Evolutionary conservation across 1,284 basidiomycete genomes (phyloP).

Genomic region (Pterulicium gracile): DNA sequence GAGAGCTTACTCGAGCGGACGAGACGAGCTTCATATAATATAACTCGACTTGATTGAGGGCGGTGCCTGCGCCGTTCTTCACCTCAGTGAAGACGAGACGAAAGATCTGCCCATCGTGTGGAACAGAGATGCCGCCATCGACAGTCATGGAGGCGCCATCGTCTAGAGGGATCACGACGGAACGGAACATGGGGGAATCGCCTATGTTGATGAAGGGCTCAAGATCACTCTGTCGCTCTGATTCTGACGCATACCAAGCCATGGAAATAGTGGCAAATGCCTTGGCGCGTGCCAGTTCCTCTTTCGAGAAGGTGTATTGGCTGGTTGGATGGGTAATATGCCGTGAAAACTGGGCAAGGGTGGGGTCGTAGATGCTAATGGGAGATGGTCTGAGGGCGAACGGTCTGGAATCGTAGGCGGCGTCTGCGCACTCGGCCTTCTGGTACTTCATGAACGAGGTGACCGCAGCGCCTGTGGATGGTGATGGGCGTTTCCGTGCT

Average conservation of each 20-base stretch:
- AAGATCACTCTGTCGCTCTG: neutral
- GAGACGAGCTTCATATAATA: neutral
- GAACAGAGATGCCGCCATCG: neutral
- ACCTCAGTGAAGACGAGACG: neutral
- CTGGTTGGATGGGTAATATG: neutral
- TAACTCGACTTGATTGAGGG: neutral
- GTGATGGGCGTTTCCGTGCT: neutral
- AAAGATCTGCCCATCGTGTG: neutral
- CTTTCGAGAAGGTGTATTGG: neutral
- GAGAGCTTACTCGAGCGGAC: neutral
- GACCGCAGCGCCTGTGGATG: neutral
- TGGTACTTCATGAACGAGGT: neutral
- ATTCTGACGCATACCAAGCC: neutral
- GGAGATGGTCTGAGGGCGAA: too few species aligned
- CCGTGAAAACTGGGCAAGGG: neutral
- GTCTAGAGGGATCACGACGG: neutral
- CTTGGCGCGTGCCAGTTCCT: neutral
- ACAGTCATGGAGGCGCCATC: neutral
- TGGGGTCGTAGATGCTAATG: neutral
- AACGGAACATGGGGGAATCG: neutral
- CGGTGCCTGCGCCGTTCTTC: neutral
- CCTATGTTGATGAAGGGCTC: neutral
- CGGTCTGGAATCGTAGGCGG: neutral
- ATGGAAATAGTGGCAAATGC: neutral
- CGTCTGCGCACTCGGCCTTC: neutral